These are phyloP conservation scores for Carex littledalei DNA, from an alignment of 176 grass and related monocot genomes.

Conservation along the genomic window DNA sequence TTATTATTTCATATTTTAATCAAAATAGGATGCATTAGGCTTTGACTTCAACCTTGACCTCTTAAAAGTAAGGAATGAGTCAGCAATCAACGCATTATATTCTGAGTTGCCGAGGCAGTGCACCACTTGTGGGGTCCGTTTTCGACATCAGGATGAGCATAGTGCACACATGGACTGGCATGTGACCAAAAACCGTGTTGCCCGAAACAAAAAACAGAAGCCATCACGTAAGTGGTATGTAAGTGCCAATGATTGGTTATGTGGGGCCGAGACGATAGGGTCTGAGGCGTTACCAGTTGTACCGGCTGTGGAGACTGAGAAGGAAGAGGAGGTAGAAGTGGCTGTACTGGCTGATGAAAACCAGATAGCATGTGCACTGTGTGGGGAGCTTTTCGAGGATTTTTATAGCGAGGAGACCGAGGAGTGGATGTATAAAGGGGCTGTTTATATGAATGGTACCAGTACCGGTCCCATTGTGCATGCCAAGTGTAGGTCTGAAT, in stretches of 20 bases:
- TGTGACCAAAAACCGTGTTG: constrained; percentile 96
- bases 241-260: constrained; percentile 69
- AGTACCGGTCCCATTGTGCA: constrained; percentile 85
- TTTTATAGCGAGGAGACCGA: constrained; percentile 97
- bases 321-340: constrained; percentile 78
- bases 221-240: constrained; percentile 96
- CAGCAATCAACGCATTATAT: constrained; percentile 75
- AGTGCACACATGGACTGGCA: constrained; percentile 99
- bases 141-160: constrained; percentile 88
- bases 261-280: constrained; percentile 65
- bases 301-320: constrained; percentile 35
- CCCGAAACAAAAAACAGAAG: constrained; percentile 75
- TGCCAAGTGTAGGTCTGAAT: constrained; percentile 80
- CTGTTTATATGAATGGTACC: constrained; percentile 82
- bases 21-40: constrained; percentile 48
- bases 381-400: constrained; percentile 88
- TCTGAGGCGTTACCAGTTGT: constrained; percentile 48
- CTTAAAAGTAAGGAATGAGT: constrained; percentile 57
- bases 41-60: constrained; percentile 80
- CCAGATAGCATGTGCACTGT: constrained; percentile 82
- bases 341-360: constrained; percentile 87
- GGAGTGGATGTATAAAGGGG: constrained; percentile 99
- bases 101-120: constrained; percentile 79
- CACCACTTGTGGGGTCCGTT: constrained; percentile 90
- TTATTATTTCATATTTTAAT: constrained; percentile 24